Evolutionary conservation across 108 stramenopile genomes (phyloP).

Genomic region (Discostella stelligeroides): DNA sequence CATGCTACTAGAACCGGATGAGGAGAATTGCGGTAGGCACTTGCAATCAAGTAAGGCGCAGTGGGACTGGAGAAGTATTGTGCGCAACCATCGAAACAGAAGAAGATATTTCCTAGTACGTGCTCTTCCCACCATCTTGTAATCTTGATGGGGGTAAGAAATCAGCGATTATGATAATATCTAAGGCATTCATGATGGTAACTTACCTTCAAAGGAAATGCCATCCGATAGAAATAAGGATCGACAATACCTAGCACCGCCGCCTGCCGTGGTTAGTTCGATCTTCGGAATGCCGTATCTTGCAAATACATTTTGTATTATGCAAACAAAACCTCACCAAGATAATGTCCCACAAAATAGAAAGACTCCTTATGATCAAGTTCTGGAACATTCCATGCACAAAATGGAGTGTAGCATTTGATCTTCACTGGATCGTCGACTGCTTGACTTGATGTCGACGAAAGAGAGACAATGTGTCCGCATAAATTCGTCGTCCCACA

Average conservation of each 20-base stretch:
- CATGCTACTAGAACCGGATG: constrained; percentile 64
- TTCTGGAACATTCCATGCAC: constrained; percentile 68
- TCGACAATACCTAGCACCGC: constrained; percentile 24
- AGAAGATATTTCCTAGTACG: constrained; percentile 54
- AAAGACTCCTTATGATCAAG: constrained; percentile 68
- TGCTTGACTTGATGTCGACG: constrained; percentile 1
- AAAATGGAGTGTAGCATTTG: constrained; percentile 65
- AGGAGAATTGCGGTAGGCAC: constrained; percentile 40
- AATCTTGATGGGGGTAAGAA: constrained; percentile 19
- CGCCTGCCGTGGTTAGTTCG: not conserved
- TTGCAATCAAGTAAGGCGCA: constrained; percentile 62
- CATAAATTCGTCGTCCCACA: constrained; percentile 72
- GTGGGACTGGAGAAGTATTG: constrained; percentile 67
- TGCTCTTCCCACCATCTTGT: constrained; percentile 55
- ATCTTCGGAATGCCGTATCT: not conserved
- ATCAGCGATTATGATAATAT: not conserved
- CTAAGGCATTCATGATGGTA: not conserved
- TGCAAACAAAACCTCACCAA: constrained; percentile 25
- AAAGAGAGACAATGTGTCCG: constrained; percentile 45
- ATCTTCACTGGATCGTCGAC: constrained; percentile 17
- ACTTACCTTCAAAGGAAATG: constrained; percentile 60
- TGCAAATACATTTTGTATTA: not conserved
- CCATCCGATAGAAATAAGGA: constrained; percentile 63
- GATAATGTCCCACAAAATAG: constrained; percentile 72
- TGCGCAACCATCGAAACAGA: constrained; percentile 71